These are phyloP conservation scores for Globisporangium orthogonon DNA, from an alignment of 352 stramenopile species.

Conservation along the genomic window DNA sequence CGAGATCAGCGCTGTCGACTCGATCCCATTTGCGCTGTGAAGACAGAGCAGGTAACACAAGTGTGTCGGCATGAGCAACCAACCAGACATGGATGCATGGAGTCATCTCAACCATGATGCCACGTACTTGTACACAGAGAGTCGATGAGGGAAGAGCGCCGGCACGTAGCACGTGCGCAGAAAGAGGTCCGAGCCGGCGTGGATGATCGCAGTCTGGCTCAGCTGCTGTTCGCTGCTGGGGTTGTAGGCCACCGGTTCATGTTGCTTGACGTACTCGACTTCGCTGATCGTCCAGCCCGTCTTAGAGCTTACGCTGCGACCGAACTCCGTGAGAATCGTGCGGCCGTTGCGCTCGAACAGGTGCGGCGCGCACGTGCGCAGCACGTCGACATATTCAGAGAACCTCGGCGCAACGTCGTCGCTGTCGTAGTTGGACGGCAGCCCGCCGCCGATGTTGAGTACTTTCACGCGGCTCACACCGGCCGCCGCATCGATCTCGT, in stretches of 20 bases:
- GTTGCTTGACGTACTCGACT: conserved; percentile 89
- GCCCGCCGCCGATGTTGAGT: conserved; percentile 89
- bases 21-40: conserved; percentile 31
- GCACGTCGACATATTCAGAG: conserved; percentile 68
- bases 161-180: conserved; percentile 83
- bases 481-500: conserved; percentile 67
- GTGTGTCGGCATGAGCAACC: too few species aligned
- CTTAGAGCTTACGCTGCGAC: conserved; percentile 81
- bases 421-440: conserved; percentile 87
- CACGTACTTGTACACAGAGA: conserved; percentile 80
- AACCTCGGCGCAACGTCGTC: conserved; percentile 71
- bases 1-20: conserved; percentile 31
- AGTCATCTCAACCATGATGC: not conserved
- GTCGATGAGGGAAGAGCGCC: conserved; percentile 67
- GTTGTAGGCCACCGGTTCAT: conserved; percentile 21
- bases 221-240: conserved; percentile 9
- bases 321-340: conserved; percentile 91
- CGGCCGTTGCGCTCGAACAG: conserved; percentile 76
- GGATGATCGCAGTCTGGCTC: conserved; percentile 75
- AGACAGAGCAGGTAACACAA: too few species aligned
- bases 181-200: conserved; percentile 89
- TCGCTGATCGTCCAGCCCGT: conserved; percentile 80
- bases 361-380: conserved; percentile 59
- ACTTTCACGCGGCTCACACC: conserved; percentile 70
- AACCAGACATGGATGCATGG: not conserved